Evolutionary conservation across 495 filamentous ascomycete species (phyloP), one percentile per base, ranked within the genome.

Genomic region (Pyrenula aspistea): DNA sequence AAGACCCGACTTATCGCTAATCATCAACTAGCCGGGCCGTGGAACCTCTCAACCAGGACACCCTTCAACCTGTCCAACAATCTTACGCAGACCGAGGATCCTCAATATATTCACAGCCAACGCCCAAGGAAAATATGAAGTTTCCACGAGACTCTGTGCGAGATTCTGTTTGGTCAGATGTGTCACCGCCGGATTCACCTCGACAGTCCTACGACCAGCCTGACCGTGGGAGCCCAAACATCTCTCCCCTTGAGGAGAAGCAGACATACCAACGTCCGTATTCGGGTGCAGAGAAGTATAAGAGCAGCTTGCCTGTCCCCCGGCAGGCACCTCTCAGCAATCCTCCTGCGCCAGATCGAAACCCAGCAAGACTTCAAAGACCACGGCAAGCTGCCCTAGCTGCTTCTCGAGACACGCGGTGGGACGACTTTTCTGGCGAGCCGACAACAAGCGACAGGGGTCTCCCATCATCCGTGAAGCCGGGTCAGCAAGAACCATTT

Each of bases 351-450:
- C 61, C 51, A 22, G 54, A 57, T 19, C 58, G 60, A n/a, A 51
- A 25, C 22, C 2, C 48, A 15, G 19, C 51, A 20, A 36, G 23
- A 31, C n/a, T 51, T 47, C 10, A 54, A 31, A 49, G 21, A 48
- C 20, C 52, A 15, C n/a, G n/a, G n/a, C 31, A 31, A 55, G 24
- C 51, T 57, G 21, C 53, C 49, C 53, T 24, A 59, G 64, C 53
- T 49, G 56, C 24, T 64, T 50, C 15, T 53, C 53, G 42, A 67
- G 12, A 53, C 59, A 72, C 73, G 2, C 64, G 66, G 59, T 77
- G 74, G 77, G 74, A 81, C 65, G 69, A 70, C 48, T 77, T 71
- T 57, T 76, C 78, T 1, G 73, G 72, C 4, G 77, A 78, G 52
- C 73, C 75, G 47, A 76, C 73, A 8, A 64, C 63, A 1, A 69